Conservation (phyloP, 495 filamentous ascomycete genomes). For the Aspergillus bertholletiae region DNA sequence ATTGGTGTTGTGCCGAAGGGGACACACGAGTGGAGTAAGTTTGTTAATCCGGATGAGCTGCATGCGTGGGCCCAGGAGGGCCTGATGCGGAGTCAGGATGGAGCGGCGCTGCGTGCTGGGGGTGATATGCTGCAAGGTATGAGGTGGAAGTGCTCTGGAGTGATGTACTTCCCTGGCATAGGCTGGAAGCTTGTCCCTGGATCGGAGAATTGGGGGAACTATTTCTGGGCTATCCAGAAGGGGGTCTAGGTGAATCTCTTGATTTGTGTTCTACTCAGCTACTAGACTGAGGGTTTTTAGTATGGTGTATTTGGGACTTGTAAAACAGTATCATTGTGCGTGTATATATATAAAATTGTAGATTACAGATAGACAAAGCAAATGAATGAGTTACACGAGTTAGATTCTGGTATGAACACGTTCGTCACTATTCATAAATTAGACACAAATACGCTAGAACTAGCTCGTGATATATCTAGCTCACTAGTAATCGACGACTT, state of each 20-base stretch:
- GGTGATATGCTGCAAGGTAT: conserved; percentile 44
- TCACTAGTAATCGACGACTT: no score
- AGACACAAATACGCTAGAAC: no score
- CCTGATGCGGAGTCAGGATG: conserved; percentile 39
- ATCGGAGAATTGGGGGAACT: conserved; percentile 88
- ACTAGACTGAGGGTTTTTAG: neutral
- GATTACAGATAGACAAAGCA: neutral
- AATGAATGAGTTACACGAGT: neutral
- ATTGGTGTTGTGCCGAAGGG: conserved; percentile 83
- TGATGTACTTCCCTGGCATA: conserved; percentile 83
- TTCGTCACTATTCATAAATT: neutral
- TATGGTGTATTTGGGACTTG: neutral
- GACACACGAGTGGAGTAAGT: conserved; percentile 94
- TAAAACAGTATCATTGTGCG: neutral
- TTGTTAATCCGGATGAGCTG: conserved; percentile 84
- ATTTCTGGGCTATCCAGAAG: conserved; percentile 88
- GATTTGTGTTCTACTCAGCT: neutral
- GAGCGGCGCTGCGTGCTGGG: conserved; percentile 44
- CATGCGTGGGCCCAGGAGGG: conserved; percentile 53
- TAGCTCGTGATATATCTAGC: no score
- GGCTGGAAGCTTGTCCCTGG: conserved; percentile 85
- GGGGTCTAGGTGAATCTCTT: conserved; percentile 22
- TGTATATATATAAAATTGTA: neutral
- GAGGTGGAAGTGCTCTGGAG: conserved; percentile 64
- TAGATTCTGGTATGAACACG: neutral